A percentile compares a stretch with the other conserved stretches of the same genome.
Conservation (phyloP, 768 basidiomycete genomes). For the Russula lepida region DNA sequence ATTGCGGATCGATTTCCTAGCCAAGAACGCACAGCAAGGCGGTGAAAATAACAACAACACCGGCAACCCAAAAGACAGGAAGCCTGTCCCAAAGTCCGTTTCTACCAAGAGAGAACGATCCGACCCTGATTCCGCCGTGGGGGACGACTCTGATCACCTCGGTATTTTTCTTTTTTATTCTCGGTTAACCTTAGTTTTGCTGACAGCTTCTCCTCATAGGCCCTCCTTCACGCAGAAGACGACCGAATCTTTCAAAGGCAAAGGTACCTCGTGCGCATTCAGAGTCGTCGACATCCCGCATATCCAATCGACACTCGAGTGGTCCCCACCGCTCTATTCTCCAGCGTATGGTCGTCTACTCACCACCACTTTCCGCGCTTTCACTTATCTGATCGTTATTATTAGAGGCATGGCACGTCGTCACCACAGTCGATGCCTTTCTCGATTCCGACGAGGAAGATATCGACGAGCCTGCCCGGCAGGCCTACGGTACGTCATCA, state of each 20-base stretch:
- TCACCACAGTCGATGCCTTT: slow-evolving; percentile 61
- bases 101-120: slow-evolving; percentile 15
- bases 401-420: slow-evolving; percentile 65
- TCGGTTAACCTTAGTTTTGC: no score
- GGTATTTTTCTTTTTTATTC: not conserved
- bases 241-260: not conserved
- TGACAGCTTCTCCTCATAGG: no score
- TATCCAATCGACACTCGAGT: slow-evolving; percentile 27
- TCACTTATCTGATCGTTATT: not conserved
- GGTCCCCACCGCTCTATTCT: slow-evolving; percentile 37
- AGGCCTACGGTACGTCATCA: slow-evolving; percentile 51
- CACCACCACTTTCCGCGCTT: not conserved
- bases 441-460: slow-evolving; percentile 67
- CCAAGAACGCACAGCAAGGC: slow-evolving; percentile 22
- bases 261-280: slow-evolving; percentile 1
- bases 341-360: slow-evolving; percentile 43
- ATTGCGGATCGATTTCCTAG: slow-evolving; percentile 32
- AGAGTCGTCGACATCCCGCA: slow-evolving; percentile 33
- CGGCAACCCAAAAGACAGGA: slow-evolving; percentile 10
- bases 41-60: slow-evolving; percentile 16
- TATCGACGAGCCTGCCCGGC: slow-evolving; percentile 52
- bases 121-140: slow-evolving; percentile 10
- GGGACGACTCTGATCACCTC: slow-evolving; percentile 9
- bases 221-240: slow-evolving; percentile 1
- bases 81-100: slow-evolving; percentile 2